These are phyloP conservation scores for Vanrija sp. DNA, from an alignment of 1,284 basidiomycete genomes.

Conservation along the genomic window DNA sequence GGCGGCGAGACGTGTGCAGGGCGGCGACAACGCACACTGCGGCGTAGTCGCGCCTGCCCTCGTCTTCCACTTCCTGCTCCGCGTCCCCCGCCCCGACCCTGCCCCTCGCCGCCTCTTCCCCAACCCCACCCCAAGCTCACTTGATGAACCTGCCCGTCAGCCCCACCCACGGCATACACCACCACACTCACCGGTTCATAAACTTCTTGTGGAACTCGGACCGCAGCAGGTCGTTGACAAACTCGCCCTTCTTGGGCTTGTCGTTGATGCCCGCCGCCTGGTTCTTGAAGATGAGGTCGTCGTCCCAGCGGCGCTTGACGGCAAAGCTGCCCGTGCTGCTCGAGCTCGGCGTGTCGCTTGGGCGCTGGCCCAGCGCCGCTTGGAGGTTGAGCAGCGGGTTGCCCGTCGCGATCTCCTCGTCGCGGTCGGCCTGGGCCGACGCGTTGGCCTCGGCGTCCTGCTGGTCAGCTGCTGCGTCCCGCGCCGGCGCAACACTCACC, in stretches of 20 bases:
- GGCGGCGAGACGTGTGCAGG: no score
- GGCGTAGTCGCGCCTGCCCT: no score
- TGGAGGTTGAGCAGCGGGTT: conserved; percentile 85
- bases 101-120: no score
- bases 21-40: no score
- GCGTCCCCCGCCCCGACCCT: no score
- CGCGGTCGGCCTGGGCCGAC: conserved; percentile 61
- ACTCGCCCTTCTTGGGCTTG: conserved; percentile 68
- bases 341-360: conserved; percentile 47
- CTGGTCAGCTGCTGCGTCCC: neutral
- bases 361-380: conserved; percentile 71
- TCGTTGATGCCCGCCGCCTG: conserved; percentile 66
- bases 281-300: conserved; percentile 96
- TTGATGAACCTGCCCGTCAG: conserved; percentile 13
- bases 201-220: conserved; percentile 74
- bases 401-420: conserved; percentile 74
- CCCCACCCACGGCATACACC: neutral
- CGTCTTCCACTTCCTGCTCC: no score
- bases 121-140: neutral
- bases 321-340: conserved; percentile 57
- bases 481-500: no score
- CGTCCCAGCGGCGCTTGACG: conserved; percentile 92
- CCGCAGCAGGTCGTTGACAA: conserved; percentile 87
- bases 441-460: conserved; percentile 70
- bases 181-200: conserved; percentile 43